phyloP scores from a whole-genome alignment of 768 basidiomycete species.

The Sarcomyxa edulis region DNA sequence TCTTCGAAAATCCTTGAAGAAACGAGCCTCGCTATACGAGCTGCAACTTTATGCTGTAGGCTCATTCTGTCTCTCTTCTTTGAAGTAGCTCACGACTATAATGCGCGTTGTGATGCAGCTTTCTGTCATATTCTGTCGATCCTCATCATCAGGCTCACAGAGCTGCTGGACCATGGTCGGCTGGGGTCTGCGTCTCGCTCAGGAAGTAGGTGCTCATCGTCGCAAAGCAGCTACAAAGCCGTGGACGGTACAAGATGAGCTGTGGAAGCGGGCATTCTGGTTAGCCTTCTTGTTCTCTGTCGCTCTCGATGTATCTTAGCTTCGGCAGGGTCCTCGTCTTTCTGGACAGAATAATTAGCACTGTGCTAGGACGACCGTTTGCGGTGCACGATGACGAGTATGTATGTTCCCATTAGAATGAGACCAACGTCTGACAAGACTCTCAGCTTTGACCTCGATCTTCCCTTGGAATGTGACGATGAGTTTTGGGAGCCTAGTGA shows the following conservation, averaged over 20 bases:
- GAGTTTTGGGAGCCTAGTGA: conserved; percentile 65
- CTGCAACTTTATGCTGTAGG: conserved; percentile 51
- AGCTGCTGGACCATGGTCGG: conserved; percentile 56
- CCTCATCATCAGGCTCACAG: conserved; percentile 41
- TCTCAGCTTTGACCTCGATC: conserved; percentile 72
- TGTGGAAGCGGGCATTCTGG: conserved; percentile 82
- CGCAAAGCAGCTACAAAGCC: conserved; percentile 46
- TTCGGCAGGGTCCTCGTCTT: conserved; percentile 33
- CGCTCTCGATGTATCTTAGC: background rate
- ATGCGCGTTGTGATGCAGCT: conserved; percentile 27
- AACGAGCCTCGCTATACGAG: conserved; percentile 57
- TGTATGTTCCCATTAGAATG: conserved; percentile 14
- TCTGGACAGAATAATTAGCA: conserved; percentile 53
- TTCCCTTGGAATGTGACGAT: conserved; percentile 80
- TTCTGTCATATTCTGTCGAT: conserved; percentile 46
- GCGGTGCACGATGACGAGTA: conserved; percentile 65
- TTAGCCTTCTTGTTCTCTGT: conserved; percentile 15
- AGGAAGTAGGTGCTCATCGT: conserved; percentile 76
- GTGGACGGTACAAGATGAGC: conserved; percentile 53
- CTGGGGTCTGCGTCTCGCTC: conserved; percentile 54
- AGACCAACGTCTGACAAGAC: conserved; percentile 9
- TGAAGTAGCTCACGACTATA: conserved; percentile 7
- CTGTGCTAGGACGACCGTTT: conserved; percentile 50
- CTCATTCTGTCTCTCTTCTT: conserved; percentile 8
- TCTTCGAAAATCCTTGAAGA: conserved; percentile 42